Conservation (phyloP, 129 eudicot genomes). For the Pulicaria dysenterica region DNA sequence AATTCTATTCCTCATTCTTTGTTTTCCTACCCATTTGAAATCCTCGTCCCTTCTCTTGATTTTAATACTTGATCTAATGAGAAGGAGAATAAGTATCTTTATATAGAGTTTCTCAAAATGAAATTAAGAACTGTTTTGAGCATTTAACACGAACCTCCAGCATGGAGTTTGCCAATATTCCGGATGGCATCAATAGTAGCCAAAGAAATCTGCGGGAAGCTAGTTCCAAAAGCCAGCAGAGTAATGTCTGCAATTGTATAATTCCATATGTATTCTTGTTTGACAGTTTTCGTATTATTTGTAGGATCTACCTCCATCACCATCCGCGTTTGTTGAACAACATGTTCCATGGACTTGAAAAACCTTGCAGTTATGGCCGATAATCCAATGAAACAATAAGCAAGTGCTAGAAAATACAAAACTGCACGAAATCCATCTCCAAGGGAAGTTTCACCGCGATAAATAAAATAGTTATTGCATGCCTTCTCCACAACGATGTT, state of each 20-base stretch:
- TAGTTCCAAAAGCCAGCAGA: conserved; percentile 92
- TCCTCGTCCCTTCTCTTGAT: too few relatives aligned
- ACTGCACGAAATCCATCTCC: conserved; percentile 61
- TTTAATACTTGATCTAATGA: too few relatives aligned
- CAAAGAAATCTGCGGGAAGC: conserved; percentile 92
- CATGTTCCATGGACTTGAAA: conserved; percentile 84
- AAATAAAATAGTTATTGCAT: conserved; percentile 46
- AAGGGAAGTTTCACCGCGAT: conserved; percentile 50
- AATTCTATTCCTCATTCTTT: too few relatives aligned
- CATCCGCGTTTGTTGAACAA: conserved; percentile 71
- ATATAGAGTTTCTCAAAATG: background rate
- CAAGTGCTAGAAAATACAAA: conserved; percentile 62
- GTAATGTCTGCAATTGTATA: conserved; percentile 81
- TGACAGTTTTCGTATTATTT: conserved; percentile 44
- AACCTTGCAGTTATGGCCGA: conserved; percentile 86
- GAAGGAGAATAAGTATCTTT: too few relatives aligned
- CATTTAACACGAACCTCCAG: conserved; percentile 67
- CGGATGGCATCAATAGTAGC: conserved; percentile 88
- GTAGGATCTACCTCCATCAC: conserved; percentile 59
- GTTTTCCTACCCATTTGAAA: too few relatives aligned
- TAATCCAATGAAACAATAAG: conserved; percentile 86
- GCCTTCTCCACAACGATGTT: conserved; percentile 36
- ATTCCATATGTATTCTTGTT: conserved; percentile 79
- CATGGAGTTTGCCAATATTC: conserved; percentile 65
- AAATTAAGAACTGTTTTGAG: background rate